Evolutionary conservation across 2,329 filamentous ascomycete species (phyloP), one percentile per base, ranked within the genome.

Genomic region (Westerdykella aurantiaca): DNA sequence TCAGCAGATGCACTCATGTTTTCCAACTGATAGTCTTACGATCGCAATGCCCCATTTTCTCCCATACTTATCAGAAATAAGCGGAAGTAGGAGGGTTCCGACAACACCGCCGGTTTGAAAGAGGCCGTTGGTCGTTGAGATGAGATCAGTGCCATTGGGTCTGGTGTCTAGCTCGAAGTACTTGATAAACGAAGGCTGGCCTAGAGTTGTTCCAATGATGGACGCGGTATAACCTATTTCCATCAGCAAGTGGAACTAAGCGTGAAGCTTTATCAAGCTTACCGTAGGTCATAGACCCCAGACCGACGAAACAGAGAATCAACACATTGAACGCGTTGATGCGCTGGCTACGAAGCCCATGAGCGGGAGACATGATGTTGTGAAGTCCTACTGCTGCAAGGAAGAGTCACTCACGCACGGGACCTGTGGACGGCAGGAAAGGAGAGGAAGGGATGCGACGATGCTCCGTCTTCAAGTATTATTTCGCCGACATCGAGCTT

Each of bases 251-350:
- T 14, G 14, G 12, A 14, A 33, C 31, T 7, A 13, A 12, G 7
- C 12, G 31, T 6, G 31, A 14, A 33, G 18, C 18, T 21, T 6
- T 21, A 21, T 21, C 31, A 14, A 13, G 31, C 31, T 12, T 7
- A 4, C 48, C 52, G 41, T 55, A 55, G 22, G 41, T 49, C 43
- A 53, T 51, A 11, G 52, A 55, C 4, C 52, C 52, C 13, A 53
- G 31, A 11, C 48, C 45, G 23, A 55, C 44, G 34, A 55, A 51
- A 34, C 45, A 40, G 31, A 53, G 50, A 33, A 55, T 51, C 18
- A 51, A 44, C 6, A 55, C 44, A 41, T 51, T 53, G 48, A 49
- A 55, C 5, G 45, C 45, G 42, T 51, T 55, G 46, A 55, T 51
- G 17, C 44, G 39, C 29, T 42, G 42, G 12, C 18, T 38, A 9